Percentiles rank a stretch among this genome's conserved stretches.
Evolutionary conservation across 306 rosid species (phyloP).

Genomic region (Cucurbita moschata): DNA sequence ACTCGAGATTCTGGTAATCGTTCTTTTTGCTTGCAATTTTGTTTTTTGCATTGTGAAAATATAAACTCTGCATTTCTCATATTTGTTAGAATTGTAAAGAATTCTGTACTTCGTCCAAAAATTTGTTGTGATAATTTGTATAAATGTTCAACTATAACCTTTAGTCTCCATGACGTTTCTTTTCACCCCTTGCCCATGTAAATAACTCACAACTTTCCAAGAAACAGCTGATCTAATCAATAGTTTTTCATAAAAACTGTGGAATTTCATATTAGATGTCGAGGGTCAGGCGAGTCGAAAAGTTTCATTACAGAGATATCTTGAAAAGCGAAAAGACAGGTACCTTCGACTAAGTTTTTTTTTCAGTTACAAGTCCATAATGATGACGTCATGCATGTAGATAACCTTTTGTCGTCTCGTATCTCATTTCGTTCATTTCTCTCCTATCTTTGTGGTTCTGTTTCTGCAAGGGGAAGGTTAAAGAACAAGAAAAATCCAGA

Average conservation of each 20-base stretch:
- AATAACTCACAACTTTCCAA: background rate
- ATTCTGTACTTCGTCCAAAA: background rate
- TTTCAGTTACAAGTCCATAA: slow-evolving; percentile 10
- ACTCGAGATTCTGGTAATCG: slow-evolving; percentile 52
- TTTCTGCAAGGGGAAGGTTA: slow-evolving; percentile 50
- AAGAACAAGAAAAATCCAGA: slow-evolving; percentile 60
- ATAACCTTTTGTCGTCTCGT: slow-evolving; percentile 7
- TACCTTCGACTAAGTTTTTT: slow-evolving; percentile 17
- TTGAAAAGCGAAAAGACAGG: slow-evolving; percentile 92
- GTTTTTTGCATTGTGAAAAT: background rate
- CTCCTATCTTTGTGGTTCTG: slow-evolving; percentile 23
- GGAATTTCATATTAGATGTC: slow-evolving; percentile 34
- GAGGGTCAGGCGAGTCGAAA: slow-evolving; percentile 81
- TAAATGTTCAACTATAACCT: background rate
- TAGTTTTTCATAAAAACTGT: background rate
- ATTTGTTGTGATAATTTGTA: background rate
- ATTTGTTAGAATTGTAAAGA: background rate
- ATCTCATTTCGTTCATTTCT: slow-evolving; percentile 16
- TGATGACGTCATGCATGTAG: background rate
- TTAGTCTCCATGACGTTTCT: background rate
- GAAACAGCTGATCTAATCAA: background rate
- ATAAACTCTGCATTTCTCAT: background rate
- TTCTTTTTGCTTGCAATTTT: slow-evolving; percentile 12
- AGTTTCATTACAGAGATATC: slow-evolving; percentile 74
- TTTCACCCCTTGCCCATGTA: background rate